Base-by-base conservation (phyloP, 768 basidiomycete genomes). In the Amyloporia xantha region DNA sequence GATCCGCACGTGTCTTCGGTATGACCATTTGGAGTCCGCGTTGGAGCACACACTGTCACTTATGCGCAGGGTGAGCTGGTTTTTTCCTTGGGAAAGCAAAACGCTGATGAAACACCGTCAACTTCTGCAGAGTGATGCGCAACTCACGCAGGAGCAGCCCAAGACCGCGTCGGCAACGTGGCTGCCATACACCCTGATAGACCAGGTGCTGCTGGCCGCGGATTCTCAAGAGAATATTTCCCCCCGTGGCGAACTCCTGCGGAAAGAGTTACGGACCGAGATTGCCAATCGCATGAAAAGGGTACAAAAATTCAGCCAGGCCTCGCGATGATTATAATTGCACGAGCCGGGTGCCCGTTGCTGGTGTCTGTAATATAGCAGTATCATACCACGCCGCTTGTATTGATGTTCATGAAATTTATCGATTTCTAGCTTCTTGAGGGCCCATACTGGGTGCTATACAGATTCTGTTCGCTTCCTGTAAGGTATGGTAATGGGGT, bases 141-240 rank as follows among this genome's bases (percentile, higher is more conserved):
- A 71, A 37, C 65, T 84, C 40, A 68, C 75, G 37, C 78, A 74
- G 56, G 71, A 74, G 42, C 67, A 73, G 20, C 72, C 74, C 24
- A 79, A 72, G 59, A 71, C 73, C 33, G 76, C 86, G 2, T 77
- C 74, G 27, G 62, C 75, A 46, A 85, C 85, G 3, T 91, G 88
- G 84, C 69, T 91, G 33, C 91, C 91, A 12, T 92, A 92, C 60
- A 78, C 81, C 42, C 73, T 92, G 47, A 77, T 93, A 54, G 91
- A 93, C 65, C 84, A 90, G 65, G 84, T 92, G 28, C 72, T 92
- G 24, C 72, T 73, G 20, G 81, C 82, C 12, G 79, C 83, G 9
- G 74, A 76, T 50, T 66, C 74, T 6, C 74, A 78, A 57, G 70
- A 73, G 28, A 71, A 73, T 30, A 61, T 79, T 44, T 75, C 78